These are phyloP conservation scores for Beauveria varroae DNA, from an alignment of 2,329 filamentous ascomycete species.

Conservation along the genomic window DNA sequence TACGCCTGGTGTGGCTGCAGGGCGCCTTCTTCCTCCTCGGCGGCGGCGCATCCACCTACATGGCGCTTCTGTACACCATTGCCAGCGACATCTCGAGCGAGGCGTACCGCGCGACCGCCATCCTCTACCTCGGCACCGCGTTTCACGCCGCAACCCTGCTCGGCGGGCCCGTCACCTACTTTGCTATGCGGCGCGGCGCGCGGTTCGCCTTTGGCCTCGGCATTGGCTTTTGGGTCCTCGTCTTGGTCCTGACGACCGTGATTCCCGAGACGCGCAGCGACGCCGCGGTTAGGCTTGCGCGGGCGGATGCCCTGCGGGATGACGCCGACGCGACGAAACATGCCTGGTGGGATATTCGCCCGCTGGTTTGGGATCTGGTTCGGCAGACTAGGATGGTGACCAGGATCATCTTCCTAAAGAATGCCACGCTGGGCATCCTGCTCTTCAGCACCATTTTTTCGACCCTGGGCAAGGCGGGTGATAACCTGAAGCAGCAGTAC, in stretches of 20 bases:
- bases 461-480: neutral
- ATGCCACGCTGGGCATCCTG: neutral
- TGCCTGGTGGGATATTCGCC: conserved; percentile 1
- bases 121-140: conserved; percentile 15
- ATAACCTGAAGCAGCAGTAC: conserved; percentile 3
- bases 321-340: neutral
- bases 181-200: conserved; percentile 13
- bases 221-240: conserved; percentile 7
- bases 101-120: conserved; percentile 12
- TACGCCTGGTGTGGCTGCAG: conserved; percentile 14
- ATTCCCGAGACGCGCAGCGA: conserved; percentile 14
- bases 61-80: conserved; percentile 16
- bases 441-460: conserved; percentile 4
- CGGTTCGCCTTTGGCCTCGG: conserved; percentile 12
- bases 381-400: neutral
- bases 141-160: conserved; percentile 12
- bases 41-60: conserved; percentile 15
- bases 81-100: conserved; percentile 11
- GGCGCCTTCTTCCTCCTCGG: conserved; percentile 15
- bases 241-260: conserved; percentile 7
- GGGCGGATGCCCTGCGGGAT: neutral
- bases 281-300: neutral
- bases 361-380: neutral
- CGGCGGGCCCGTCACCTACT: conserved; percentile 14
- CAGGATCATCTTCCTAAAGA: neutral